These are phyloP conservation scores for Heliamphora exappendiculata DNA, from an alignment of 148 eudicot species.

Conservation along the genomic window DNA sequence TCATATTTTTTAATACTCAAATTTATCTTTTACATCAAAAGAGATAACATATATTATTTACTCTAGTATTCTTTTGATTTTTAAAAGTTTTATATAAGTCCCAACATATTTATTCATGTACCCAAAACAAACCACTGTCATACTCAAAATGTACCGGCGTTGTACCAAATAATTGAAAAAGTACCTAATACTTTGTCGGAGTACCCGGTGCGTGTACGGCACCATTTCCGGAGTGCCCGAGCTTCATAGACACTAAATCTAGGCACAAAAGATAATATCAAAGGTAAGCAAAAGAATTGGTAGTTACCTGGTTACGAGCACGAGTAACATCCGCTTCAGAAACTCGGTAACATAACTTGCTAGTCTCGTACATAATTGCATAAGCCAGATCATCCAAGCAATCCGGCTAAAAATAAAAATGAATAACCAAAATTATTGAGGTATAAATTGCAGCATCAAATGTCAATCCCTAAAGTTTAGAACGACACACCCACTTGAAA, in stretches of 20 bases:
- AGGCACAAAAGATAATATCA: background rate
- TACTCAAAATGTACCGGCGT: too few species aligned
- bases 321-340: conserved; percentile 79
- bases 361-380: conserved; percentile 65
- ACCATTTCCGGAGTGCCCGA: too few species aligned
- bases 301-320: conserved; percentile 71
- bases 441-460: background rate
- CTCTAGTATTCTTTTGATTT: too few species aligned
- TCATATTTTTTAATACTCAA: too few species aligned
- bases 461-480: background rate
- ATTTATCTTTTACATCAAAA: too few species aligned
- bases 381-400: conserved; percentile 77
- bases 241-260: background rate
- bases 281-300: conserved; percentile 6
- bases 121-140: too few species aligned
- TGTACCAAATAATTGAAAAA: too few species aligned
- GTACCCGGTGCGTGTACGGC: too few species aligned
- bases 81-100: too few species aligned
- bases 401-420: conserved; percentile 53
- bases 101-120: too few species aligned
- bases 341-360: conserved; percentile 70
- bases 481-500: background rate
- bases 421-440: background rate
- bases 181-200: too few species aligned
- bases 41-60: too few species aligned